Conservation (phyloP, 148 eudicot species). For the Fagopyrum tataricum region DNA sequence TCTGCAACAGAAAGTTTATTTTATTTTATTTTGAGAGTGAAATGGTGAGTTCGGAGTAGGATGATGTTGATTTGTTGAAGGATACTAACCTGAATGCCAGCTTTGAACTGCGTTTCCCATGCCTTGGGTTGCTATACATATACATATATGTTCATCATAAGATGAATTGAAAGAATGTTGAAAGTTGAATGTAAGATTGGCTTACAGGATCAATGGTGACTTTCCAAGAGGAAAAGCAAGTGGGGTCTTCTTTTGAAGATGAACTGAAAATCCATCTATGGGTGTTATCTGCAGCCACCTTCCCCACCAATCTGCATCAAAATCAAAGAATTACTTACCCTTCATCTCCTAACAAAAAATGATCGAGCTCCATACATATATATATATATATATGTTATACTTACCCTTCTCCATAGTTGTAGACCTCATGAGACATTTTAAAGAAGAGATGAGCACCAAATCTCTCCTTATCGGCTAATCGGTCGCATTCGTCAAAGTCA, state of each 20-base stretch:
- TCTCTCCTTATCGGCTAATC: constrained; percentile 42
- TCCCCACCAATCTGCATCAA: constrained; percentile 72
- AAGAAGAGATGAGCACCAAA: constrained; percentile 50
- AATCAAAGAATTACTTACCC: not conserved
- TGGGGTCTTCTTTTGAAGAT: constrained; percentile 82
- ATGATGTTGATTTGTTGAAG: not conserved
- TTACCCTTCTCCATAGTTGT: constrained; percentile 99
- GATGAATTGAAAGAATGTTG: not conserved
- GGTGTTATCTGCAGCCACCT: constrained; percentile 92
- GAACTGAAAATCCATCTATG: constrained; percentile 91
- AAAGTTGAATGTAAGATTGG: not conserved
- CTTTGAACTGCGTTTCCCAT: constrained; percentile 98
- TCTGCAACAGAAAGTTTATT: not conserved
- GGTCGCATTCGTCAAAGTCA: constrained; percentile 73
- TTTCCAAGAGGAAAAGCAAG: constrained; percentile 94
- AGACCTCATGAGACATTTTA: constrained; percentile 99
- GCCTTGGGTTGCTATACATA: constrained; percentile 75
- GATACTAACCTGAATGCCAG: constrained; percentile 19
- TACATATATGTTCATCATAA: not conserved
- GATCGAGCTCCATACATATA: no score
- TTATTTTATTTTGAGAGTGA: not conserved
- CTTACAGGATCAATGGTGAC: constrained; percentile 84
- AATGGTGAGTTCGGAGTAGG: not conserved
- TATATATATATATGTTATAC: not conserved
- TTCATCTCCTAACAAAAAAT: not conserved